Conservation (phyloP, 306 rosid species). For the Rosa persica region DNA sequence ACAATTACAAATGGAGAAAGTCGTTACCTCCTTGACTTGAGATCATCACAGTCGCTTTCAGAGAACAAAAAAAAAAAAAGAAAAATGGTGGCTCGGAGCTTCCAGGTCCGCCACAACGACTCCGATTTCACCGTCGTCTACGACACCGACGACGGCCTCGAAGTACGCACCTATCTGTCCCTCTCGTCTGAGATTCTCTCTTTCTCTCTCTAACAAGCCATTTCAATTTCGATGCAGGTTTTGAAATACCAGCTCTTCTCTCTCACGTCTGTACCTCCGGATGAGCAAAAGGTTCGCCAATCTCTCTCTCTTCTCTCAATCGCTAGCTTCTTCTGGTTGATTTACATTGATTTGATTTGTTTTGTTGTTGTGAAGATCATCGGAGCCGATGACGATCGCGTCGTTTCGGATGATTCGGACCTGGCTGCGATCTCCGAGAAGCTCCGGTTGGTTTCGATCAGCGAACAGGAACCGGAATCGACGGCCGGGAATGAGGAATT, state of each 20-base stretch:
- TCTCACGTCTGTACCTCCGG: conserved; percentile 65
- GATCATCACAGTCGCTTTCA: background rate
- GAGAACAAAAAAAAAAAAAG: too few relatives aligned
- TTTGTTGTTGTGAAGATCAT: conserved; percentile 35
- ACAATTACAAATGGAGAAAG: background rate
- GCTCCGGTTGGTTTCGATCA: conserved; percentile 55
- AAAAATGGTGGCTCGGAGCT: conserved; percentile 58
- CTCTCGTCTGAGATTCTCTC: background rate
- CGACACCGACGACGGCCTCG: conserved; percentile 74
- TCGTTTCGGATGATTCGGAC: conserved; percentile 53
- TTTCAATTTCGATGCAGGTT: conserved; percentile 37
- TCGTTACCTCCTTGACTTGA: background rate
- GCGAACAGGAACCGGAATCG: conserved; percentile 23
- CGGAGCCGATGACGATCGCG: conserved; percentile 39
- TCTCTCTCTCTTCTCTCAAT: conserved; percentile 6
- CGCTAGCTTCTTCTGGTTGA: background rate
- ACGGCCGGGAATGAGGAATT: conserved; percentile 16
- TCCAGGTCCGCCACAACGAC: conserved; percentile 55
- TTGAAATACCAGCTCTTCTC: conserved; percentile 74
- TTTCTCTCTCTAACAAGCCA: background rate
- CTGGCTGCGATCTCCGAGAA: conserved; percentile 52
- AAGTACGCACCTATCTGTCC: conserved; percentile 32
- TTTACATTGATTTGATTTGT: background rate
- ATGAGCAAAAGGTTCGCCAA: conserved; percentile 57
- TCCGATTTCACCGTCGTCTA: conserved; percentile 51